Evolutionary conservation across 768 basidiomycete species (phyloP).

Genomic region (Tulasnella sp.): DNA sequence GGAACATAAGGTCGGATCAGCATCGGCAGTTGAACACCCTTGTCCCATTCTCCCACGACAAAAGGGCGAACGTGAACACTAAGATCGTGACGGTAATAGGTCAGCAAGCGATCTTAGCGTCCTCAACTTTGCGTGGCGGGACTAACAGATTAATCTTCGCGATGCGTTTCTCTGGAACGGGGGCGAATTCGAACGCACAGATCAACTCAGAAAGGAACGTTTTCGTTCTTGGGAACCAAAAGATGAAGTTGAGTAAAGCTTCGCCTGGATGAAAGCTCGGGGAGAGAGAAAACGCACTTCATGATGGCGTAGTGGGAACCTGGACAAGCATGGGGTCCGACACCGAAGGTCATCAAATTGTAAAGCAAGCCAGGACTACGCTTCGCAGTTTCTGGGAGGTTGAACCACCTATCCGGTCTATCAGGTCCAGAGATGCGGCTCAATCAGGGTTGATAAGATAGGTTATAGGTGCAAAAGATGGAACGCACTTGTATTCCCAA

Average conservation of each 20-base stretch:
- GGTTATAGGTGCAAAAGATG: no score
- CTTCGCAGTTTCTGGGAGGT: conserved; percentile 53
- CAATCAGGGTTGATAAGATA: no score
- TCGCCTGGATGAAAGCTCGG: neutral
- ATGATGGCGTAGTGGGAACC: conserved; percentile 74
- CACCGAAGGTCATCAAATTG: conserved; percentile 52
- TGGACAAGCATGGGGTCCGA: conserved; percentile 73
- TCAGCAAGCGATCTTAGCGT: neutral
- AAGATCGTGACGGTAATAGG: conserved; percentile 52
- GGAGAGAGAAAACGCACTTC: conserved; percentile 31
- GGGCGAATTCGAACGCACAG: conserved; percentile 50
- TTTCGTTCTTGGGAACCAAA: conserved; percentile 44
- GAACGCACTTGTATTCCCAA: no score
- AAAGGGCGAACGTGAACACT: no score
- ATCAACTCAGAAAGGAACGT: conserved; percentile 59
- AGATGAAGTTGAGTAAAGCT: neutral
- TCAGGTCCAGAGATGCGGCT: no score
- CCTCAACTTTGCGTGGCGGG: neutral
- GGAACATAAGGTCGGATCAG: conserved; percentile 43
- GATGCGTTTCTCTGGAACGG: conserved; percentile 39
- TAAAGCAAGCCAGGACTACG: conserved; percentile 41
- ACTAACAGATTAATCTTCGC: conserved; percentile 52
- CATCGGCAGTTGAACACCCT: conserved; percentile 54
- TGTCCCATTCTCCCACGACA: conserved; percentile 37
- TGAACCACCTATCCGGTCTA: conserved; percentile 78